Percentiles rank a stretch among this genome's conserved stretches.
phyloP scores from a whole-genome alignment of 257 asterid genomes.

The Leonotis leonurus region DNA sequence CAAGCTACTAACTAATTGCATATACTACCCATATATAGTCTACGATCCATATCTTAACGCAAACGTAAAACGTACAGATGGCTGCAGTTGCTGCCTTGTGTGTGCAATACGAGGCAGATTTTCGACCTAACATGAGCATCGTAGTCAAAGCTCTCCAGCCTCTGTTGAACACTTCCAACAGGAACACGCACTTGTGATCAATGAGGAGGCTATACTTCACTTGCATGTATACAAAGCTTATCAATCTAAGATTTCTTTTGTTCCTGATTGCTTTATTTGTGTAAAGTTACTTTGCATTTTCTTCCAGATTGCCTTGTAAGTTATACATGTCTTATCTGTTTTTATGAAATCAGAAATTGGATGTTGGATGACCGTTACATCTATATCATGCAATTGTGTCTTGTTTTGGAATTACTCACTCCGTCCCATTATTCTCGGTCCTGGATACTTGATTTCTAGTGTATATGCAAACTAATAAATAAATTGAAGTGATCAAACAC shows the following conservation, averaged over 20 bases:
- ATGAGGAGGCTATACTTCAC: too few relatives aligned
- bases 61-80: too few relatives aligned
- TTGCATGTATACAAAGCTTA: too few relatives aligned
- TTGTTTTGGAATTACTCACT: too few relatives aligned
- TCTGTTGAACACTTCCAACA: constrained; percentile 47
- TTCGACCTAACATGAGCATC: constrained; percentile 73
- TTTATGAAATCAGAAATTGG: background rate
- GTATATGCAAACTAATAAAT: too few relatives aligned
- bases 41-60: background rate
- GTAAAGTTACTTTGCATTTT: constrained; percentile 11
- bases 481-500: too few relatives aligned
- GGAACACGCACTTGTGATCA: constrained; percentile 41
- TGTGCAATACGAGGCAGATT: constrained; percentile 70
- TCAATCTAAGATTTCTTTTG: too few relatives aligned
- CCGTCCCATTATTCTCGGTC: too few relatives aligned
- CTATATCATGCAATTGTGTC: too few relatives aligned
- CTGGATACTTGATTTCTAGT: too few relatives aligned
- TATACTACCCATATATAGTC: background rate
- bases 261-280: constrained; percentile 10
- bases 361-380: background rate
- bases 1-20: too few relatives aligned
- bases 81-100: constrained; percentile 87
- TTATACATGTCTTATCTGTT: background rate
- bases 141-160: constrained; percentile 83
- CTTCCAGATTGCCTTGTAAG: too few relatives aligned